phyloP scores from a whole-genome alignment of 2,329 filamentous ascomycete species.

The Cladosporium sp. region DNA sequence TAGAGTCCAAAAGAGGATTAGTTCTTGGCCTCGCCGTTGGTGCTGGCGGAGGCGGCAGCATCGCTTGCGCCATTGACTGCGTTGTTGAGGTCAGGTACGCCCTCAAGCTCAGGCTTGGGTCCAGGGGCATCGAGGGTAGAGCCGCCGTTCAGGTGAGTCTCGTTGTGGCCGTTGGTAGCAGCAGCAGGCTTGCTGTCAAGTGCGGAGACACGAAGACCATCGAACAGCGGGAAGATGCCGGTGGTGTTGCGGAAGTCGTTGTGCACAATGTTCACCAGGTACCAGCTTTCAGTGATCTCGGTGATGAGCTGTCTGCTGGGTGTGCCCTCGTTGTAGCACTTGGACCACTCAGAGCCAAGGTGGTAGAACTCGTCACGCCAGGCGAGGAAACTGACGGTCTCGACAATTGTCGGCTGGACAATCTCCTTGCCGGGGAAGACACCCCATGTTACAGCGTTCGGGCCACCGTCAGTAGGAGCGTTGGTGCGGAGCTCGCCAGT shows the following conservation, averaged over 20 bases:
- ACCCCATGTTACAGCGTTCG: conserved; percentile 98
- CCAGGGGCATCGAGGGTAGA: conserved; percentile 2
- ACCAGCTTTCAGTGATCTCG: conserved; percentile 83
- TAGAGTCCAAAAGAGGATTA: conserved; percentile 15
- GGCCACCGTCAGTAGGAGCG: conserved; percentile 69
- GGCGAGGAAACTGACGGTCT: conserved; percentile 93
- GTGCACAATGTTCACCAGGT: conserved; percentile 94
- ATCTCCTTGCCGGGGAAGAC: conserved; percentile 99
- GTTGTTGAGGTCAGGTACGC: conserved; percentile 28
- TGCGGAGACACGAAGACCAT: conserved; percentile 52
- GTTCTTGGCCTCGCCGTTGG: conserved; percentile 25
- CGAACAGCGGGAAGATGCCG: conserved; percentile 81
- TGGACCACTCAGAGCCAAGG: conserved; percentile 88
- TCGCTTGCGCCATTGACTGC: conserved; percentile 27
- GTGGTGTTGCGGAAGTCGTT: conserved; percentile 90
- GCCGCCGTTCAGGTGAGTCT: conserved; percentile 11
- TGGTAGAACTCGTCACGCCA: conserved; percentile 98
- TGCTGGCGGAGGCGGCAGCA: conserved; percentile 13
- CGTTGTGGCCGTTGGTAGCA: conserved; percentile 8
- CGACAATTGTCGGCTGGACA: conserved; percentile 99
- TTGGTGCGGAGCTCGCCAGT: conserved; percentile 79
- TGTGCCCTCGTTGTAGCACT: conserved; percentile 74
- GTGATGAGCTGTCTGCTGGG: conserved; percentile 77
- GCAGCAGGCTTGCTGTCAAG: conserved; percentile 6
- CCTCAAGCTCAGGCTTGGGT: conserved; percentile 26